Base-by-base conservation (phyloP, 1,139 yeast genomes). In the Pichia kudriavzevii region DNA sequence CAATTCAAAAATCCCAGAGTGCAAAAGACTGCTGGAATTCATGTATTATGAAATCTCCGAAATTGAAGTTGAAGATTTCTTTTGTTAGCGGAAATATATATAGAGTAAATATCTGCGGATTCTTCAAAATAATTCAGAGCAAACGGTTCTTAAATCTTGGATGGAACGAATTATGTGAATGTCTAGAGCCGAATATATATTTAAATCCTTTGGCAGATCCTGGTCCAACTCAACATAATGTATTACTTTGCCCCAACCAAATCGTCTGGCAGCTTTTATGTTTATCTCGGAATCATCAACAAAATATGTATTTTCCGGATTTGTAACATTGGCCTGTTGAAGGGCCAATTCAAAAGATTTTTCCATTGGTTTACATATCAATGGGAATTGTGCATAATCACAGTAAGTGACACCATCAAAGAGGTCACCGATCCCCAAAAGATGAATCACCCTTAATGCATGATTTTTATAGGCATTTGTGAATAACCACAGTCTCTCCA, bases 381-480 rank as follows among this genome's bases (percentile, higher is more conserved):
- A 66, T 5, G 88, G 87, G 41, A 56, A 60, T 7, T 49, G 20
- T 16, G 61, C 59, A 55, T 91, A 91, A 60, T 91, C 94, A 61
- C 98, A 91, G 60, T 65, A 91, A 1, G 96, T 85, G 48, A 91
- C 69, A 1, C 98, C 98, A 47, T 88, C 97, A 53, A 91, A 88
- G 39, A 85, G 56, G 55, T 88, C 96, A 16, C 91, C 95, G 22
- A 91, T 58, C 2, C 95, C 97, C 33, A 91, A 66, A 36, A 88
- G 66, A 27, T 78, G 68, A 15, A 87, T 68, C 13, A 83, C 94
- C 37, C 91, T 66, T 36, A 76, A 53, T 1, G 93, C 97, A 56
- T 91, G 97, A 50, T 74, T 84, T 55, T 80, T 78, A 63, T 88
- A 91, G 1, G 98, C 98, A 55, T 91, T 91, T 12, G 98, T 91